These are phyloP conservation scores for Suillus bovinus DNA, from an alignment of 768 basidiomycete genomes.

Conservation along the genomic window DNA sequence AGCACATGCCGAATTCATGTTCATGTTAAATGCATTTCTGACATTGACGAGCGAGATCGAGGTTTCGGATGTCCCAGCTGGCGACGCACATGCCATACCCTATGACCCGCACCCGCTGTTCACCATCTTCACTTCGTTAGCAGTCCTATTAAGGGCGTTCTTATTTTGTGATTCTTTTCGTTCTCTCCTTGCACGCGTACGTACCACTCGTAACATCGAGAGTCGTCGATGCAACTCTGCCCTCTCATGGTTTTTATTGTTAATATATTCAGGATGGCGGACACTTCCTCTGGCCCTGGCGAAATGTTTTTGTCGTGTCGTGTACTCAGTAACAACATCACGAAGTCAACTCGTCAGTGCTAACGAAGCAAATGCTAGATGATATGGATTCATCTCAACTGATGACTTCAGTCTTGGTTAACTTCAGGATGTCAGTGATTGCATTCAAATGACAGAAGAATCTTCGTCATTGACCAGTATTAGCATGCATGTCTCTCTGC, in stretches of 20 bases:
- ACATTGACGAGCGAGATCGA: background rate
- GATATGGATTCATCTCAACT: background rate
- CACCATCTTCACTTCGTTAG: background rate
- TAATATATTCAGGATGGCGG: background rate
- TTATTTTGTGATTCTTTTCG: background rate
- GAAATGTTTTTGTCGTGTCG: background rate
- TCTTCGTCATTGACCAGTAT: background rate
- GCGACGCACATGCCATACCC: background rate
- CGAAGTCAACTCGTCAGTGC: background rate
- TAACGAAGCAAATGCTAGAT: background rate
- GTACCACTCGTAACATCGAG: background rate
- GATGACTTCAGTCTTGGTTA: background rate
- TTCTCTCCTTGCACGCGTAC: background rate
- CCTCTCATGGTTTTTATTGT: background rate
- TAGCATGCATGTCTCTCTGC: background rate
- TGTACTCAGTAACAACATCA: background rate
- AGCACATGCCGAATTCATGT: background rate
- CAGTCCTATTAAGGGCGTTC: background rate
- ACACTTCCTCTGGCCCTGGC: background rate
- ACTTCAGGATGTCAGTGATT: background rate
- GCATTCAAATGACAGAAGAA: background rate
- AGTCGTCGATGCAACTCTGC: background rate
- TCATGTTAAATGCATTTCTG: background rate
- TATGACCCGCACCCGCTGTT: background rate
- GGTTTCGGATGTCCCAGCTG: background rate